Conservation (phyloP, 345 rosid genomes). For the Syzygium aqueum region DNA sequence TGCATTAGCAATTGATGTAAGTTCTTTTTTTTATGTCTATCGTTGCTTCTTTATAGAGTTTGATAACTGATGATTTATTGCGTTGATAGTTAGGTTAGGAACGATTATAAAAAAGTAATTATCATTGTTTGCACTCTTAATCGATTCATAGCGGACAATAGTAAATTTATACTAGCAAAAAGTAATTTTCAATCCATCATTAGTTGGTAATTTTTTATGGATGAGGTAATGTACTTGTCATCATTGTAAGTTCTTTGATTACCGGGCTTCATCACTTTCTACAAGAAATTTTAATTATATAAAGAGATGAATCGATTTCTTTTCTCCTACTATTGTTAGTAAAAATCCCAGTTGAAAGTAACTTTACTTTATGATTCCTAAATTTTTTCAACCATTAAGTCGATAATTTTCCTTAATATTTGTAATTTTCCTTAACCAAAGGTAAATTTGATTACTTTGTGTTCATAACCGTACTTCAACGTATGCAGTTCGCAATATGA, state of each 20-base stretch:
- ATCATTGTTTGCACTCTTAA: not conserved
- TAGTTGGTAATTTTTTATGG: not conserved
- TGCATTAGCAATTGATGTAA: not conserved
- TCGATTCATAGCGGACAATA: rapidly evolving
- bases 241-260: not conserved
- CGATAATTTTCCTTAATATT: not conserved
- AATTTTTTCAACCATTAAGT: not conserved
- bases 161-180: not conserved
- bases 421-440: not conserved
- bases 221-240: not conserved
- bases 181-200: not conserved
- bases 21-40: not conserved
- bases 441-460: not conserved
- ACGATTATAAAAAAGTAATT: not conserved
- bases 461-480: rapidly evolving
- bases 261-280: not conserved
- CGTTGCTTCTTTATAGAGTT: not conserved
- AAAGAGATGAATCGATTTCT: not conserved
- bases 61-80: not conserved
- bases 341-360: not conserved
- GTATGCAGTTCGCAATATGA: not conserved
- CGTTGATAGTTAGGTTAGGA: not conserved
- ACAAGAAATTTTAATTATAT: not conserved
- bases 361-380: not conserved
- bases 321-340: not conserved